Conservation (phyloP, 805 yeast genomes). For the Teunomyces tritomae region DNA sequence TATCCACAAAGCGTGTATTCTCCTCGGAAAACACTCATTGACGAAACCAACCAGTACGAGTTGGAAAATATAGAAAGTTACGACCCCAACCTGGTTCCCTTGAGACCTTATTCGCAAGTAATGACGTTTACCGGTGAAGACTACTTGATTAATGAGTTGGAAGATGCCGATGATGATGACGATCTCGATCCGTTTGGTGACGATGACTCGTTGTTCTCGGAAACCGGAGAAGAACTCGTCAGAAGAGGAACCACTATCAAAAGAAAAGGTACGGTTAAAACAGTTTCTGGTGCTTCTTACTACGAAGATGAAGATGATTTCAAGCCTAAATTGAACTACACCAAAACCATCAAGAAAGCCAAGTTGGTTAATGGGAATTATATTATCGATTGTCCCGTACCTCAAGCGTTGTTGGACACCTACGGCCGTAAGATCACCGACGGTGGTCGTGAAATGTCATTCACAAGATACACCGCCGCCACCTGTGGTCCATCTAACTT, state of each 20-base stretch:
- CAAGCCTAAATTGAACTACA: conserved; percentile 40
- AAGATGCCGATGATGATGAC: conserved; percentile 36
- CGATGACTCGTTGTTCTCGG: conserved; percentile 42
- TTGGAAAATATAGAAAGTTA: conserved; percentile 17
- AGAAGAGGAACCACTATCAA: conserved; percentile 32
- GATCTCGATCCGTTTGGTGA: conserved; percentile 44
- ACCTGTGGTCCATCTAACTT: conserved; percentile 87
- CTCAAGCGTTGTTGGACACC: conserved; percentile 33
- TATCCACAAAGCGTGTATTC: conserved; percentile 29
- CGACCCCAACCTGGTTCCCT: conserved; percentile 8
- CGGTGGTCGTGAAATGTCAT: conserved; percentile 61
- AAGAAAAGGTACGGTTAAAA: conserved; percentile 11
- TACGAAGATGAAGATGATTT: conserved; percentile 35
- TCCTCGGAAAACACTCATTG: conserved; percentile 19
- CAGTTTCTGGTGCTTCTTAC: conserved; percentile 2
- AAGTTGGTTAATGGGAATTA: conserved; percentile 52
- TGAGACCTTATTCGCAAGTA: conserved; percentile 21
- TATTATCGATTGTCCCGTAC: conserved; percentile 44
- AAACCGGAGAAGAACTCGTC: conserved; percentile 38
- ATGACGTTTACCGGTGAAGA: conserved; percentile 34
- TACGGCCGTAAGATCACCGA: conserved; percentile 36
- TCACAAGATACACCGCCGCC: conserved; percentile 91
- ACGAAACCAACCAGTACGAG: conserved; percentile 17
- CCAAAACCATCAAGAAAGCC: conserved; percentile 45
- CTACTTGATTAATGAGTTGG: conserved; percentile 38